A percentile compares a stretch with the other conserved stretches of the same genome.
phyloP scores from a whole-genome alignment of 805 yeast genomes.

The Metahyphopichia silvanorum region DNA sequence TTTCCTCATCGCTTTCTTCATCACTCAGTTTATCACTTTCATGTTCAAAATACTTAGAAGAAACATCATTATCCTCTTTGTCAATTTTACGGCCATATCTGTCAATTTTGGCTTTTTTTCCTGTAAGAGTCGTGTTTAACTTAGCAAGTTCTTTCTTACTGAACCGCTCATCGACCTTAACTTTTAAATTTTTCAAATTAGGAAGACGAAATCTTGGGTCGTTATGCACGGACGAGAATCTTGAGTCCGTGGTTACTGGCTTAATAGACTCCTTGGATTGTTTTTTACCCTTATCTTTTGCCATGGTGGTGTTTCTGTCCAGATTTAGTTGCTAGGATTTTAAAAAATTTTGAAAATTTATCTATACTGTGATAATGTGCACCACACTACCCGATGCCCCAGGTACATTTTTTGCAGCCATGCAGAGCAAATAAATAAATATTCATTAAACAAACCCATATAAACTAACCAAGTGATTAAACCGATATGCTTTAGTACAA shows the following conservation, averaged over 20 bases:
- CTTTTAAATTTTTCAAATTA: conserved; percentile 62
- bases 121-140: conserved; percentile 36
- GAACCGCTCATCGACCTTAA: conserved; percentile 84
- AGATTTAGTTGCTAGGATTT: too few relatives aligned
- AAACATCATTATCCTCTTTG: conserved; percentile 47
- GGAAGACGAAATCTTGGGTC: conserved; percentile 89
- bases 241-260: conserved; percentile 57
- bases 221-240: conserved; percentile 73
- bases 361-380: too few relatives aligned
- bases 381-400: too few relatives aligned
- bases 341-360: too few relatives aligned
- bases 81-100: conserved; percentile 81
- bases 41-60: conserved; percentile 62
- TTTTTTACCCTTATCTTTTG: conserved; percentile 5
- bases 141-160: conserved; percentile 58
- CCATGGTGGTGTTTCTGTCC: conserved; percentile 6
- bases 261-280: conserved; percentile 7
- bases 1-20: conserved; percentile 13
- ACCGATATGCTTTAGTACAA: too few relatives aligned
- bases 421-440: too few relatives aligned
- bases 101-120: conserved; percentile 71
- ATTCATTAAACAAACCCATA: too few relatives aligned
- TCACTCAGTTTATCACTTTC: conserved; percentile 27
- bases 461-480: too few relatives aligned
- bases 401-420: too few relatives aligned